Conservation (phyloP, 305 asterid species). For the Stenogyne calaminthoides region DNA sequence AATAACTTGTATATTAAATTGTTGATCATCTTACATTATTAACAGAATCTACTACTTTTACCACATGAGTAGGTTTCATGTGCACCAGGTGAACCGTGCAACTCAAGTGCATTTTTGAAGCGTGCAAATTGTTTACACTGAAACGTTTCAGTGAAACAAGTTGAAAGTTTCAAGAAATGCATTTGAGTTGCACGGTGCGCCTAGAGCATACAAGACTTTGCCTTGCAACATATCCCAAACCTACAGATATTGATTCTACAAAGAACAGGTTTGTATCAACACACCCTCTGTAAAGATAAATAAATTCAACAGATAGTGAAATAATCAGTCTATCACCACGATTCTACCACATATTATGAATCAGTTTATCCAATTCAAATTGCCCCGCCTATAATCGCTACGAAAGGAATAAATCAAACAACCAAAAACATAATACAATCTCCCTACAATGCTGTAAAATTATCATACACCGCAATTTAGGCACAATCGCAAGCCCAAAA, state of each 20-base stretch:
- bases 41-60: too few relatives aligned
- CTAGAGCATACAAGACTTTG: too few relatives aligned
- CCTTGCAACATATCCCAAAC: neutral
- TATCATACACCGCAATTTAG: neutral
- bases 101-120: too few relatives aligned
- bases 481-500: slow-evolving; percentile 25
- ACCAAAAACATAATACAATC: neutral
- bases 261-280: neutral
- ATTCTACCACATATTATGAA: neutral
- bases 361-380: neutral
- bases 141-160: too few relatives aligned
- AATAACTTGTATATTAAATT: neutral
- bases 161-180: too few relatives aligned
- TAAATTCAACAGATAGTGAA: neutral
- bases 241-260: neutral
- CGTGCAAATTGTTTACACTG: too few relatives aligned
- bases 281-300: neutral
- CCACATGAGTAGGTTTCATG: too few relatives aligned
- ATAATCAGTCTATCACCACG: neutral
- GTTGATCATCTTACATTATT: too few relatives aligned
- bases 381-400: slow-evolving; percentile 19
- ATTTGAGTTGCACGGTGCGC: too few relatives aligned
- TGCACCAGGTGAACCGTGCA: too few relatives aligned
- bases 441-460: slow-evolving; percentile 12
- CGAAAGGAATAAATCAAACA: neutral